Percentiles rank a stretch among this genome's conserved stretches.
Evolutionary conservation across 345 rosid genomes (phyloP).

Genomic region (Rhodomyrtus tomentosa): DNA sequence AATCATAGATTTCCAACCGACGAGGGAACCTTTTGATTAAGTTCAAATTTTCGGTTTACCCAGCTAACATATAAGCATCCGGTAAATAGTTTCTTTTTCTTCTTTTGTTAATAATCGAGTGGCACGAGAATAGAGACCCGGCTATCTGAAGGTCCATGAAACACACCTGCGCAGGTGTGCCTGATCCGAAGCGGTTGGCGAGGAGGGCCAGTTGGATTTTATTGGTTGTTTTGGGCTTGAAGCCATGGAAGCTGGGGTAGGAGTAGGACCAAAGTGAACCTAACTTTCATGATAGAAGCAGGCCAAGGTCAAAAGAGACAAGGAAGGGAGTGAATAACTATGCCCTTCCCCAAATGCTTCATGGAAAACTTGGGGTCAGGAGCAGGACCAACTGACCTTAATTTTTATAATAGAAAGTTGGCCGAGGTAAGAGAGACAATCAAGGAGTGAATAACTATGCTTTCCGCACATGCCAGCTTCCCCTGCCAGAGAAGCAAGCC

Average conservation of each 20-base stretch:
- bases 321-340: not conserved
- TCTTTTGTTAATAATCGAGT: not conserved
- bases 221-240: not conserved
- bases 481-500: constrained; percentile 3
- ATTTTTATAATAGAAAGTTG: not conserved
- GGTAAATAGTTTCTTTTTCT: not conserved
- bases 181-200: not conserved
- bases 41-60: not conserved
- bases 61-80: not conserved
- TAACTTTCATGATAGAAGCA: not conserved
- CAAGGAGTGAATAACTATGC: not conserved
- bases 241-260: not conserved
- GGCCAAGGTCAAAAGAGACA: not conserved
- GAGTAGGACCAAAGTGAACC: not conserved
- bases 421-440: not conserved
- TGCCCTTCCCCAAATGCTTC: not conserved
- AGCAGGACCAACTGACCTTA: not conserved
- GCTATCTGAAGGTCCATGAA: not conserved
- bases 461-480: not conserved
- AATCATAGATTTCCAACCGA: not conserved
- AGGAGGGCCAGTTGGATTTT: not conserved
- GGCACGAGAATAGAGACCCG: not conserved
- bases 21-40: not conserved
- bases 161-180: not conserved
- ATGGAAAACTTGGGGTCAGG: not conserved